phyloP scores from a whole-genome alignment of 2,329 filamentous ascomycete species.

The Scedosporium boydii region DNA sequence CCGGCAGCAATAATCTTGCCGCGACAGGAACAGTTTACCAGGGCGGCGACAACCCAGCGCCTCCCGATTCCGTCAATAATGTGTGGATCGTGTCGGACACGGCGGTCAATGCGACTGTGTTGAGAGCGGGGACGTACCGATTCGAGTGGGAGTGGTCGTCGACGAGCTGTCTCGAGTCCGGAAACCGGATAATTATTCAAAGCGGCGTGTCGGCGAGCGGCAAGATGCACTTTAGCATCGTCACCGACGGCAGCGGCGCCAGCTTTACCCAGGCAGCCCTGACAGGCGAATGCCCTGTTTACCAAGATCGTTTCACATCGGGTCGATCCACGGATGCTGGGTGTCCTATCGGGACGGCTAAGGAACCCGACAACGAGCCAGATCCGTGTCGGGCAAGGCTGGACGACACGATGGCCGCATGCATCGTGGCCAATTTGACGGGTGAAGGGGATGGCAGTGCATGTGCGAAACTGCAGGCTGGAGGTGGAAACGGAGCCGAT shows the following conservation, averaged over 20 bases:
- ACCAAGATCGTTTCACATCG: not conserved
- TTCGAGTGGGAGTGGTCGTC: not conserved
- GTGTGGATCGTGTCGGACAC: not conserved
- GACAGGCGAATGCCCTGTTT: not conserved
- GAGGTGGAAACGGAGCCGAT: too few relatives aligned
- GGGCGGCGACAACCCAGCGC: not conserved
- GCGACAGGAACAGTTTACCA: not conserved
- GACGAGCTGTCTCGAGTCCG: not conserved
- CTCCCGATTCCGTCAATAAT: not conserved
- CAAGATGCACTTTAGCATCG: not conserved
- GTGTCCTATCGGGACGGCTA: too few relatives aligned
- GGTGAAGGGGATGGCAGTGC: too few relatives aligned
- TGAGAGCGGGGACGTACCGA: not conserved
- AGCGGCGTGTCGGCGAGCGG: not conserved
- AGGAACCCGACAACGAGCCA: too few relatives aligned
- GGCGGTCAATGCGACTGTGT: not conserved
- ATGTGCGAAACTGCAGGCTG: too few relatives aligned
- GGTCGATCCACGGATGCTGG: too few relatives aligned
- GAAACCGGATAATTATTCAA: not conserved
- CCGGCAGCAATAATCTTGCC: not conserved
- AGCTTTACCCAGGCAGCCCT: not conserved
- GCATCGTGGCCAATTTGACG: too few relatives aligned
- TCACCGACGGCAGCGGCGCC: not conserved
- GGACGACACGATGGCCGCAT: too few relatives aligned
- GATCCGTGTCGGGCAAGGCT: too few relatives aligned